Evolutionary conservation across 2,329 filamentous ascomycete species (phyloP), one percentile per base, ranked within the genome.

Genomic region (Nemania bipapillata): DNA sequence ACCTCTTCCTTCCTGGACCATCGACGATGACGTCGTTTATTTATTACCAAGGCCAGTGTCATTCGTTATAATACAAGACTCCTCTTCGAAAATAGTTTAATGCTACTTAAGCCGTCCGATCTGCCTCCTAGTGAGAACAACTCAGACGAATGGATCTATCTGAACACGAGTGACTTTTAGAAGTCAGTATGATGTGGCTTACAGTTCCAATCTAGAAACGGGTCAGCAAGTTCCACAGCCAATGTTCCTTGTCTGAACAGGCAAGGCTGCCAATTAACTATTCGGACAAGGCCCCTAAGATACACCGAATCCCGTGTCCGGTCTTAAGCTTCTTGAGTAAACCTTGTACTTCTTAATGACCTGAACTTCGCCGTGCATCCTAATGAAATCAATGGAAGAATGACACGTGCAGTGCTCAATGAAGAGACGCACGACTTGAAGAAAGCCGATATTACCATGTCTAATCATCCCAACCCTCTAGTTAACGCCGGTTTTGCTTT

Each of bases 401-500:
- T 50, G 58, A 63, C 26, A 57, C 55, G 68, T 63, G 71, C 73
- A 68, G 22, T 60, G 70, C 71, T 73, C 73, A 68, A 30, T 45
- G 69, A 73, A 73, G 71, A 75, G 69, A 75, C 68, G 63, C 70
- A 69, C 67, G 32, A 66, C 66, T 69, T 37, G 64, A 54, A 56
- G 64, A 60, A 63, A 70, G 71, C 68, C 72, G 65, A 70, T 66
- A 74, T 73, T 74, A 75, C 75, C 72, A 74, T 74, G 73, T 79
- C 77, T 79, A 78, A 77, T 72, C 74, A 77, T 69, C 73, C 73
- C 65, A 69, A 74, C 71, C 77, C 68, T 77, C 77, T 77, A 77
- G 74, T 73, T 68, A 78, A 79, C 77, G 77, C 77, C 77, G 68
- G 72, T 70, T 76, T 77, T 78, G 77, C 76, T 75, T 75, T 76